A percentile compares a stretch with the other conserved stretches of the same genome.
phyloP scores from a whole-genome alignment of 1,284 basidiomycete genomes.

The Cutaneotrichosporon cutaneum region DNA sequence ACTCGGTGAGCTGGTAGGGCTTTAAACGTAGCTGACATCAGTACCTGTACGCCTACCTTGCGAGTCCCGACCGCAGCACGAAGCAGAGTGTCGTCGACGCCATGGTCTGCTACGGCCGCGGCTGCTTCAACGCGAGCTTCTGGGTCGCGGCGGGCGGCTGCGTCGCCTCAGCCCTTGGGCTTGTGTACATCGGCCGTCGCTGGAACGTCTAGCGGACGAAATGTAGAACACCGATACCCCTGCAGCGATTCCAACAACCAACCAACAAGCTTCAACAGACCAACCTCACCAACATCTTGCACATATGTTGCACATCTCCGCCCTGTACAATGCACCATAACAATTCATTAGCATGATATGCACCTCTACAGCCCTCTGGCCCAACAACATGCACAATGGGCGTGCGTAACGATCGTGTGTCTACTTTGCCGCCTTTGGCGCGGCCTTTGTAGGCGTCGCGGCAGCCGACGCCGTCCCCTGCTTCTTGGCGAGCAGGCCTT shows the following conservation, averaged over 20 bases:
- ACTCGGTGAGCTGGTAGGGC: slow-evolving; percentile 39
- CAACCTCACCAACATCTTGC: not conserved
- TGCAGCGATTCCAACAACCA: not conserved
- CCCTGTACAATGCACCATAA: not conserved
- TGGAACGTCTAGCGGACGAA: slow-evolving; percentile 43
- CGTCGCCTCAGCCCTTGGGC: slow-evolving; percentile 34
- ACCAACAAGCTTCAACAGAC: not conserved
- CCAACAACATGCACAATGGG: slow-evolving; percentile 4
- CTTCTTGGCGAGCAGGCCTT: slow-evolving; percentile 43
- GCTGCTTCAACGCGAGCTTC: slow-evolving; percentile 46
- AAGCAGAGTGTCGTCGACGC: slow-evolving; percentile 32
- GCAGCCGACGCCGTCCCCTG: slow-evolving; percentile 9
- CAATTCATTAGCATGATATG: slow-evolving; percentile 10
- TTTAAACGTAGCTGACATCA: not conserved
- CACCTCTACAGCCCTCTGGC: slow-evolving; percentile 1
- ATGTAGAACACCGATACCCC: not conserved
- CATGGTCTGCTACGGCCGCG: slow-evolving; percentile 42
- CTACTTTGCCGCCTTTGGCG: slow-evolving; percentile 22
- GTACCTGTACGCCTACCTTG: slow-evolving; percentile 14
- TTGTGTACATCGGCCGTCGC: slow-evolving; percentile 38
- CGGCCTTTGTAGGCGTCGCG: slow-evolving; percentile 25
- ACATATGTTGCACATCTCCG: not conserved
- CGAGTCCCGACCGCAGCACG: slow-evolving; percentile 25
- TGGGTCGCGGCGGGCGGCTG: slow-evolving; percentile 44
- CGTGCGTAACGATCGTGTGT: slow-evolving; percentile 1